A percentile compares a stretch with the other conserved stretches of the same genome.
These are phyloP conservation scores for Beta macrorhiza DNA, from an alignment of 179 eudicot species.

Conservation along the genomic window DNA sequence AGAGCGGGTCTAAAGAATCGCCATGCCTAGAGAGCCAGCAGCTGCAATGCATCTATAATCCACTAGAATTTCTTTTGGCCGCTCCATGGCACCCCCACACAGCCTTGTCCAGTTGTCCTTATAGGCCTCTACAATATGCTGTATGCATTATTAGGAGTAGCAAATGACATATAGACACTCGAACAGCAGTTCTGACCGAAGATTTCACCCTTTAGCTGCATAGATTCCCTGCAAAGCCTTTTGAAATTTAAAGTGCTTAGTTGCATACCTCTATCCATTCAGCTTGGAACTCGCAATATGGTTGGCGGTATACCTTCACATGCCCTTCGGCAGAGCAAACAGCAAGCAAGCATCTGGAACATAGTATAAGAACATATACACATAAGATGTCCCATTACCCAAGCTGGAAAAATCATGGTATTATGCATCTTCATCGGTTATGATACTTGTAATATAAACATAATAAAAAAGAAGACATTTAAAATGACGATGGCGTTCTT, in stretches of 20 bases:
- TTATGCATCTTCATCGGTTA: neutral
- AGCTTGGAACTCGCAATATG: constrained; percentile 70
- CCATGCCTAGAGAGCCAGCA: no score
- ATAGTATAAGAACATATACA: neutral
- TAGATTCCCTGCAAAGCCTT: neutral
- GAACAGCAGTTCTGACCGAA: neutral
- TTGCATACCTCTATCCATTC: constrained; percentile 87
- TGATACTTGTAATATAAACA: neutral
- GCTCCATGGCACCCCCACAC: no score
- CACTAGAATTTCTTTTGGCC: no score
- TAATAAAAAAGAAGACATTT: neutral
- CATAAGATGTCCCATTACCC: constrained; percentile 3
- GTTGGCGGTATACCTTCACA: constrained; percentile 76
- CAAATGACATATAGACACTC: neutral
- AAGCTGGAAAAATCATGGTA: neutral
- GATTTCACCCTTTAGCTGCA: neutral
- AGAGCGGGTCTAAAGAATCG: no score
- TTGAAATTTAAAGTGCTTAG: neutral
- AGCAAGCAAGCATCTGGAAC: constrained; percentile 78
- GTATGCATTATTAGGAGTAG: neutral
- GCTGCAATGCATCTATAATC: no score
- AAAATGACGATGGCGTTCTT: neutral
- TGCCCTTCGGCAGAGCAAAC: constrained; percentile 79
- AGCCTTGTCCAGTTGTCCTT: no score
- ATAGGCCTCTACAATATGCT: neutral